A percentile compares a stretch with the other conserved stretches of the same genome.
Evolutionary conservation across 164 flowering plant species (phyloP).

Genomic region (Chimonanthus salicifolius): DNA sequence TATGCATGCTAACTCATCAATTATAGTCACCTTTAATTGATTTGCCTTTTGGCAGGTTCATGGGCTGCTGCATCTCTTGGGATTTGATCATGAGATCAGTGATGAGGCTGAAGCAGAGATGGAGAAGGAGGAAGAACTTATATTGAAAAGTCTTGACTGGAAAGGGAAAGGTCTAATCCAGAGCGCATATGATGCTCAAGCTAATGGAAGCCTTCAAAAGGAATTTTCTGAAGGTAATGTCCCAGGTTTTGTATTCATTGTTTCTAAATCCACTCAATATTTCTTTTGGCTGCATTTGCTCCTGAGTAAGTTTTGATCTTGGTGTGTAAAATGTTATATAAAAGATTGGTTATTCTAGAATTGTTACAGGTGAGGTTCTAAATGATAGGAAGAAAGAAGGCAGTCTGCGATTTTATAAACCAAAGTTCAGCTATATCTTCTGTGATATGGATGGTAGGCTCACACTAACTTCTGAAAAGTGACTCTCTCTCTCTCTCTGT

Average conservation of each 20-base stretch:
- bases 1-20: no score
- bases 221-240: conserved; percentile 55
- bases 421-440: conserved; percentile 82
- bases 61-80: conserved; percentile 88
- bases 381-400: conserved; percentile 85
- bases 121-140: conserved; percentile 80
- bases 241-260: neutral
- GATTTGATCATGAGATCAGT: conserved; percentile 94
- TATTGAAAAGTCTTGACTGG: conserved; percentile 82
- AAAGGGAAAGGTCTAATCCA: conserved; percentile 87
- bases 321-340: conserved; percentile 7
- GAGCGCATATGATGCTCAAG: conserved; percentile 59
- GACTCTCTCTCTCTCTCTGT: neutral
- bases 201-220: conserved; percentile 24
- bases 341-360: conserved; percentile 24
- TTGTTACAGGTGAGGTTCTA: conserved; percentile 35
- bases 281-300: conserved; percentile 4
- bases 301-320: neutral
- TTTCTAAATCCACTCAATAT: neutral
- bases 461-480: neutral
- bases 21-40: neutral
- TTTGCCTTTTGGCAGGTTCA: conserved; percentile 53
- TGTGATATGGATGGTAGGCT: conserved; percentile 98
- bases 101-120: conserved; percentile 90
- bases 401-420: conserved; percentile 74